Percentiles rank a stretch among this genome's conserved stretches.
Evolutionary conservation across 2,329 filamentous ascomycete genomes (phyloP).

Genomic region (Colletotrichum sp.): DNA sequence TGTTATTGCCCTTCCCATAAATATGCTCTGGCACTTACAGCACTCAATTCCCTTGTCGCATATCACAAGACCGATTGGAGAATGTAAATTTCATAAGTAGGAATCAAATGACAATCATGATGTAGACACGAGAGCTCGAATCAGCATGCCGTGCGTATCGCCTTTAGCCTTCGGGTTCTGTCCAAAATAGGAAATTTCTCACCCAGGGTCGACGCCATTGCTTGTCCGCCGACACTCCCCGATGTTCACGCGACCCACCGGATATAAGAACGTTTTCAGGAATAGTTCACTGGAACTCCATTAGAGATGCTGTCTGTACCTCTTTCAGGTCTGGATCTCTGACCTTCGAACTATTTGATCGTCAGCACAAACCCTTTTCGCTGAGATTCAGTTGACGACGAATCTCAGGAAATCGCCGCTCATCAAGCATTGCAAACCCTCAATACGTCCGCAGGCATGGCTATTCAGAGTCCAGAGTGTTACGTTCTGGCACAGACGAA

Average conservation of each 20-base stretch:
- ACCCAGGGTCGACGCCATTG: not conserved
- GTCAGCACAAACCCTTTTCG: rapidly evolving
- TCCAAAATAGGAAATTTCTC: not conserved
- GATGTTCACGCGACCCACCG: not conserved
- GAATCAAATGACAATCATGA: not conserved
- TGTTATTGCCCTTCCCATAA: no score
- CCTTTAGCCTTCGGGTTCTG: rapidly evolving
- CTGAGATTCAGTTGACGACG: not conserved
- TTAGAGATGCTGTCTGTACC: not conserved
- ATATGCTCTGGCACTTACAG: no score
- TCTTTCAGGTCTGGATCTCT: rapidly evolving
- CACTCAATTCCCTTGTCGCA: not conserved
- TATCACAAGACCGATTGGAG: not conserved
- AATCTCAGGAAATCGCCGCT: not conserved
- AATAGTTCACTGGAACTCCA: not conserved
- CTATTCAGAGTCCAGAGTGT: not conserved
- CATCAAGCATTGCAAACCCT: not conserved
- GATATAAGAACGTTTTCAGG: not conserved
- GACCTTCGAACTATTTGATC: rapidly evolving
- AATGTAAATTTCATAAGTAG: rapidly evolving
- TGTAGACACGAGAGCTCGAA: not conserved
- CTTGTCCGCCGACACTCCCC: not conserved
- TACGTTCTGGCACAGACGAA: not conserved
- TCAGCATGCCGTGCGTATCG: not conserved
- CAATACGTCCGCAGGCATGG: not conserved